Evolutionary conservation across 192 early-diverging fungal genomes (phyloP).

Genomic region (Umbelopsis sp.): DNA sequence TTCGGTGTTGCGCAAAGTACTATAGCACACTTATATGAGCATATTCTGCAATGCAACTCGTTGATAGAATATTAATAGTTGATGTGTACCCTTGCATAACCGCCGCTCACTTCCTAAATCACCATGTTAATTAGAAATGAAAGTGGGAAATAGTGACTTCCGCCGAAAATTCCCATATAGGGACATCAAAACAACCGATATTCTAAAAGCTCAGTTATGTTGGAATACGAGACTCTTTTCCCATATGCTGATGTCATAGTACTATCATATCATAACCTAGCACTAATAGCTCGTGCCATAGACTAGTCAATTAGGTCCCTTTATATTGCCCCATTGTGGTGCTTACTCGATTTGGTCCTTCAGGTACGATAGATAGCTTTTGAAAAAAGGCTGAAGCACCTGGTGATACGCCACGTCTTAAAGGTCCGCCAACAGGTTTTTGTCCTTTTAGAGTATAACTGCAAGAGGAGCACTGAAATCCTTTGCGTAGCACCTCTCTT

Average conservation of each 20-base stretch:
- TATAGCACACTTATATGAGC: background rate
- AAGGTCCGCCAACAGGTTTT: constrained; percentile 13
- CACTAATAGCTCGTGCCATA: background rate
- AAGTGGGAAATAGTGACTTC: background rate
- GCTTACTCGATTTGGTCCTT: background rate
- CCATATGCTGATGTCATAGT: background rate
- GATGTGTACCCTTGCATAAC: background rate
- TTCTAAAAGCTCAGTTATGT: background rate
- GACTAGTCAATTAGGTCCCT: no score
- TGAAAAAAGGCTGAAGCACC: constrained; percentile 1
- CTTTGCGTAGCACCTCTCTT: constrained; percentile 10
- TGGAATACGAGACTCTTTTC: background rate
- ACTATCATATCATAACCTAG: background rate
- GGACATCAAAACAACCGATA: constrained; percentile 2
- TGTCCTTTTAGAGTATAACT: background rate
- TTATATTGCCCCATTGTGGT: no score
- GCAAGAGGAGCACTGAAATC: constrained; percentile 3
- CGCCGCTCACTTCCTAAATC: constrained; percentile 2
- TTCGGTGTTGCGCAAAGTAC: background rate
- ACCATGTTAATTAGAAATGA: background rate
- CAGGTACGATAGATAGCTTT: background rate
- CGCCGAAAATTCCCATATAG: constrained; percentile 7
- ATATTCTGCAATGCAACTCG: background rate
- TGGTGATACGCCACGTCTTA: constrained; percentile 9
- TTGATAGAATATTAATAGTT: background rate